Evolutionary conservation across 2,329 filamentous ascomycete genomes (phyloP), one percentile per base, ranked within the genome.

Genomic region (Cladosporium sphaerospermum): DNA sequence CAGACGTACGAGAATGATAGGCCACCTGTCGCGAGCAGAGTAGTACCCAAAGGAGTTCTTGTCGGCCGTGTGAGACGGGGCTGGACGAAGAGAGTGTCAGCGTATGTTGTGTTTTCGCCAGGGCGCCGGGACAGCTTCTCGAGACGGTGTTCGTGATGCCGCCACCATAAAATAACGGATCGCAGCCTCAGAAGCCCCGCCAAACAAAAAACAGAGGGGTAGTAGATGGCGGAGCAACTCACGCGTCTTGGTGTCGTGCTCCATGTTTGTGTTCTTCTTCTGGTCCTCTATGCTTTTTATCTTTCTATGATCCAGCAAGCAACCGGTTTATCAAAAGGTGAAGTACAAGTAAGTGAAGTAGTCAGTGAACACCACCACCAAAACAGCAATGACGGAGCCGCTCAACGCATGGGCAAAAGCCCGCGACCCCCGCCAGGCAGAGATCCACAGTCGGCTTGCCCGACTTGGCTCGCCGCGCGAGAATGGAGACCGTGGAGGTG

Each of bases 21-120:
- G 93, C 93, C 92, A 99, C 69, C 93, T 80, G 61, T 90, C 85
- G 64, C 86, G 80, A 33, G 89, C 92, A 8, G 93, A 96, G 56
- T 84, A 78, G 70, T 84, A 89, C 49, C 88, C 93, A 68, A 97
- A 97, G 45, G 90, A 96, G 40, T 79, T 87, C 64, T 81, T 82
- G 74, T 97, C 91, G 63, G 80, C 83, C 36, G 90, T 97, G 62
- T 78, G 79, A 69, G 86, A 95, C 56, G 82, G 83, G 44, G 85
- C 88, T 95, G 63, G 53, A 52, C 58, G 59, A 57, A 58, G 57
- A 37, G 34, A 43, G 16, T 39, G 36, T 39, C 36, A 39, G 36
- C n/a, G 9, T 39, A 36, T 4, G 34, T 39, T 14, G 11, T 16
- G 13, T 14, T 39, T 6, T 28, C 4, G 4, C 23, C 23, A 28